Percentiles rank a stretch among this genome's conserved stretches.
Conservation (phyloP, 257 asterid genomes). For the Forsythia suspensa region DNA sequence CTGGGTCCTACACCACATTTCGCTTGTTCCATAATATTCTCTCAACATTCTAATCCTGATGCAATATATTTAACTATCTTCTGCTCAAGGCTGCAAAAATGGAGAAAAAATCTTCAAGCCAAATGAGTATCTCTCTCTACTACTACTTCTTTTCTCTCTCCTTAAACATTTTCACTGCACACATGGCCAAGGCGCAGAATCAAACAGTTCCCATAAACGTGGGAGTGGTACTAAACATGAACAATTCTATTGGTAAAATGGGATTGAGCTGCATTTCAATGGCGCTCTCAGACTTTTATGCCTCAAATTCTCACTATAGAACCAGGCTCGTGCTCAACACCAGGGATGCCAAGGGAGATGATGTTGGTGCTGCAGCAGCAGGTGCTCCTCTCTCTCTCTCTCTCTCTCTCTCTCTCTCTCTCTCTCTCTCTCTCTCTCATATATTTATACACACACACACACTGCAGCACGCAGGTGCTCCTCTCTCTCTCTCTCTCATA, state of each 20-base stretch:
- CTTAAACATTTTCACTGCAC: slow-evolving; percentile 15
- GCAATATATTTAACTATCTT: too few species aligned
- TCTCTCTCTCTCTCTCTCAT: background rate
- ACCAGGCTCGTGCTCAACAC: slow-evolving; percentile 35
- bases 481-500: background rate
- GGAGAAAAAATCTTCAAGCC: background rate
- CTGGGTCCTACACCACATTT: too few species aligned
- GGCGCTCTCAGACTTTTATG: slow-evolving; percentile 56
- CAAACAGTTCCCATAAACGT: slow-evolving; percentile 18
- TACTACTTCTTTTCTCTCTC: slow-evolving; percentile 8
- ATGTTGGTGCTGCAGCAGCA: slow-evolving; percentile 51
- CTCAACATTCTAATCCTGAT: too few species aligned
- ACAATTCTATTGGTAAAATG: slow-evolving; percentile 32
- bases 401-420: background rate
- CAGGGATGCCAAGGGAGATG: slow-evolving; percentile 39
- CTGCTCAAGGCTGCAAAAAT: background rate
- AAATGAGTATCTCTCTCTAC: background rate
- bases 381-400: slow-evolving; percentile 24
- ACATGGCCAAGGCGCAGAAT: slow-evolving; percentile 21
- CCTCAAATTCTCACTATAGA: slow-evolving; percentile 24
- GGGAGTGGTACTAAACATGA: slow-evolving; percentile 52
- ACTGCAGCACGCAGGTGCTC: too few species aligned
- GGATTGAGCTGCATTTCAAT: slow-evolving; percentile 42
- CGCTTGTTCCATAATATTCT: too few species aligned
- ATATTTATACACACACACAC: too few species aligned